These are phyloP conservation scores for Wallacemonas sp. DNA, from an alignment of 208 protist genomes.

Conservation along the genomic window DNA sequence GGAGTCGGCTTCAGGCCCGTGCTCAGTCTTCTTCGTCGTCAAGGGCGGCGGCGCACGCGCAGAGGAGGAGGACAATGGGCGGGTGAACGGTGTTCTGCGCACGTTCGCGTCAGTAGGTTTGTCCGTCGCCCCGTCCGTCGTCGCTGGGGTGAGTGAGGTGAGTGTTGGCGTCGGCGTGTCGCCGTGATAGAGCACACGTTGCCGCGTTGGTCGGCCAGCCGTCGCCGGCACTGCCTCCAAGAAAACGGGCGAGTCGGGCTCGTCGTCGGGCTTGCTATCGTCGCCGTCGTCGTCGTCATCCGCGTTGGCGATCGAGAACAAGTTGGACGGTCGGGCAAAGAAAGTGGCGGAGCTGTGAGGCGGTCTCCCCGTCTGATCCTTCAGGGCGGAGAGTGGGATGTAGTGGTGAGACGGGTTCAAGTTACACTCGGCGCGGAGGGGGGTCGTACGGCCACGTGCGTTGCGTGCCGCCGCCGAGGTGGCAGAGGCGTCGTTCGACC, in stretches of 20 bases:
- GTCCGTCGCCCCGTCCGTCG: not conserved
- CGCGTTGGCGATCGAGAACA: not conserved
- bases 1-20: no score
- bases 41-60: no score
- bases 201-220: not conserved
- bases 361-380: not conserved
- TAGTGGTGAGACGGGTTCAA: constrained; percentile 2
- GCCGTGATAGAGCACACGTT: constrained; percentile 6
- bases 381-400: constrained; percentile 6
- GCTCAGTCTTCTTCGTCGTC: no score
- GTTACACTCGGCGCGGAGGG: no score
- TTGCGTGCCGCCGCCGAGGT: not conserved
- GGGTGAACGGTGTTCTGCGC: no score
- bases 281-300: not conserved
- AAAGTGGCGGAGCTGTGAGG: constrained; percentile 1
- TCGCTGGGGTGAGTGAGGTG: not conserved
- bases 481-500: not conserved
- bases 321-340: not conserved
- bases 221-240: no score
- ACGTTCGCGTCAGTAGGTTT: no score
- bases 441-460: not conserved
- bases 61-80: no score
- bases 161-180: not conserved
- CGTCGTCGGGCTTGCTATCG: not conserved
- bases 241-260: not conserved